Evolutionary conservation across 805 yeast species (phyloP).

Genomic region (Metschnikowia koreensis): DNA sequence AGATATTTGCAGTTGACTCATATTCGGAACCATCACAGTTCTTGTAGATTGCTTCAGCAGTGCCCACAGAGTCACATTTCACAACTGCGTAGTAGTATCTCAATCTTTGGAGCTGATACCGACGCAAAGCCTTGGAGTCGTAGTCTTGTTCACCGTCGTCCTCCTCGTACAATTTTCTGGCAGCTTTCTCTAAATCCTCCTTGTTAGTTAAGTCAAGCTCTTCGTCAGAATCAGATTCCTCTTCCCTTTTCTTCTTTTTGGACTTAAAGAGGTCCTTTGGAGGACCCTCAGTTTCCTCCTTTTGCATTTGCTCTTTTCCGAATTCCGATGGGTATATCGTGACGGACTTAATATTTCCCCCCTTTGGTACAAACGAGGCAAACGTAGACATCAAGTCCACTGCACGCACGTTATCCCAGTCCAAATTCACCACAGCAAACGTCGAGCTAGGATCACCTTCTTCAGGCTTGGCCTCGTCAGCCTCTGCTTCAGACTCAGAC

Average conservation of each 20-base stretch:
- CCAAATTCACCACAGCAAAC: constrained; percentile 92
- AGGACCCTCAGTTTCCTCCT: constrained; percentile 90
- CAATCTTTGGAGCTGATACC: constrained; percentile 88
- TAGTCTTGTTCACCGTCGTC: constrained; percentile 82
- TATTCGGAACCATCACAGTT: constrained; percentile 94
- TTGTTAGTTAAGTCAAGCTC: constrained; percentile 48
- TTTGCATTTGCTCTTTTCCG: constrained; percentile 88
- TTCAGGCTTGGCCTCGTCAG: constrained; percentile 68
- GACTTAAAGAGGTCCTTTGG: constrained; percentile 72
- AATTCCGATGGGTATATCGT: constrained; percentile 83
- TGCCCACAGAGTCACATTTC: constrained; percentile 66
- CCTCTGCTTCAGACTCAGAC: constrained; percentile 49
- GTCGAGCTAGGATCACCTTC: constrained; percentile 81
- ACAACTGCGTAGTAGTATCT: constrained; percentile 93
- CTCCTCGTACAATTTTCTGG: constrained; percentile 73
- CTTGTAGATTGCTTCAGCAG: constrained; percentile 75
- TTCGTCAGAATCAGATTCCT: constrained; percentile 31
- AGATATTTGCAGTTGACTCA: constrained; percentile 91
- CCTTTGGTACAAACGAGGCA: constrained; percentile 75
- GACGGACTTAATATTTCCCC: constrained; percentile 67
- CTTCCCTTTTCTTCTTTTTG: constrained; percentile 36
- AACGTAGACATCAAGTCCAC: constrained; percentile 88
- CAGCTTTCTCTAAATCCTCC: constrained; percentile 53
- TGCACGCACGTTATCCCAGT: constrained; percentile 94
- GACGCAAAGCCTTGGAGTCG: constrained; percentile 78